phyloP scores from a whole-genome alignment of 495 filamentous ascomycete genomes.

The Letharia lupina region DNA sequence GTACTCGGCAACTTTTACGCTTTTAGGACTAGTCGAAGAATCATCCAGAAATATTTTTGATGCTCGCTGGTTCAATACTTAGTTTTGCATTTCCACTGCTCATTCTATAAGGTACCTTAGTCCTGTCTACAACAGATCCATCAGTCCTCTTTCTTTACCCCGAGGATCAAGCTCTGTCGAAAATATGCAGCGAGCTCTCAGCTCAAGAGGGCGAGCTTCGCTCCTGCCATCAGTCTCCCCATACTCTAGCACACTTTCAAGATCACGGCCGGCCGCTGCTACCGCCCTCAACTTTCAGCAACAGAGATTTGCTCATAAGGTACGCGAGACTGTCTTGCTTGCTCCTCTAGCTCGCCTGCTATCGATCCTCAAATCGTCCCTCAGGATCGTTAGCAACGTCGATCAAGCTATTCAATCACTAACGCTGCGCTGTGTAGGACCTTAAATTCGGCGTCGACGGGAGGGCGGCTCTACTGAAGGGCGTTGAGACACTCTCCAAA shows the following conservation, averaged over 20 bases:
- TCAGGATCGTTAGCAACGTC: neutral
- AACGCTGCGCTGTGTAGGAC: constrained; percentile 48
- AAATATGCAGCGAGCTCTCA: constrained; percentile 66
- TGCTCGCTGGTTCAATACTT: neutral
- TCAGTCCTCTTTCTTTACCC: constrained; percentile 27
- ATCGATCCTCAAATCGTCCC: neutral
- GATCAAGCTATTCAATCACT: neutral
- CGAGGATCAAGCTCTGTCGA: constrained; percentile 1
- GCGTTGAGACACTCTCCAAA: constrained; percentile 94
- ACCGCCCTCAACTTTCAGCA: constrained; percentile 63
- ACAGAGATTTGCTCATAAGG: constrained; percentile 91
- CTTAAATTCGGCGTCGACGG: constrained; percentile 97
- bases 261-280: constrained; percentile 29
- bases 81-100: neutral
- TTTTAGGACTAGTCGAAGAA: neutral
- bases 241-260: constrained; percentile 27
- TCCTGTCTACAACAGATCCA: constrained; percentile 25
- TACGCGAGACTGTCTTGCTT: constrained; percentile 35
- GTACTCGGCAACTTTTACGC: neutral
- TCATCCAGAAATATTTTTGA: constrained; percentile 1
- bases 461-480: constrained; percentile 77
- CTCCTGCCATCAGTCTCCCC: constrained; percentile 59
- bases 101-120: constrained; percentile 11
- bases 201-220: constrained; percentile 55
- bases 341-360: neutral